Conservation (phyloP, 2,329 filamentous ascomycete species). For the Colletotrichum aenigma region DNA sequence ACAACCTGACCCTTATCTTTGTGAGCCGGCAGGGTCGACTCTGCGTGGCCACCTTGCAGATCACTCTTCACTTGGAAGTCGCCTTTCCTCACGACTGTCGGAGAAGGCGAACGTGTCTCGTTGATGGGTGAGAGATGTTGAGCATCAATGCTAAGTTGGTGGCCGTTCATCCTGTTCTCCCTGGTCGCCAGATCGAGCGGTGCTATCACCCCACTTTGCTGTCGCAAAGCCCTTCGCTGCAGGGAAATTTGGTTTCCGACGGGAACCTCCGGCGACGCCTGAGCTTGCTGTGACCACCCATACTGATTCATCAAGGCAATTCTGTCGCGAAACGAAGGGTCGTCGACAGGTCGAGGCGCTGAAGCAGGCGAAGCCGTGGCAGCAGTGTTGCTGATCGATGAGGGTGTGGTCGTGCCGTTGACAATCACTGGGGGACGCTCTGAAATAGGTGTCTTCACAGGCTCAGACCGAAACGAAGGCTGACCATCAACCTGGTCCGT, state of each 20-base stretch:
- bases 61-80: constrained; percentile 3
- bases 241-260: constrained; percentile 34
- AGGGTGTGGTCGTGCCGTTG: constrained; percentile 34
- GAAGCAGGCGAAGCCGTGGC: constrained; percentile 7
- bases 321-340: constrained; percentile 45
- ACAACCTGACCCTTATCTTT: constrained; percentile 20
- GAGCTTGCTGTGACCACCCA: constrained; percentile 4
- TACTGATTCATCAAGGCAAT: constrained; percentile 41
- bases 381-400: neutral
- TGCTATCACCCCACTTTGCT: constrained; percentile 55
- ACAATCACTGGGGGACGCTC: constrained; percentile 36
- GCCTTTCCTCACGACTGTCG: constrained; percentile 59
- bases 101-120: constrained; percentile 74
- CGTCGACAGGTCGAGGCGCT: constrained; percentile 27
- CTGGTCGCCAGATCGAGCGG: constrained; percentile 60
- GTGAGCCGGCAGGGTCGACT: neutral
- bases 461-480: neutral
- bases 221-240: constrained; percentile 41
- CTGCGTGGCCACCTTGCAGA: neutral
- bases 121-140: constrained; percentile 74
- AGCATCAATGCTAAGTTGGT: constrained; percentile 38
- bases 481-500: neutral
- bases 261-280: constrained; percentile 25
- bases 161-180: constrained; percentile 42
- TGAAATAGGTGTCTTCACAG: constrained; percentile 19